Conservation (phyloP, 345 rosid species). For the Citrus mangshanensis region DNA sequence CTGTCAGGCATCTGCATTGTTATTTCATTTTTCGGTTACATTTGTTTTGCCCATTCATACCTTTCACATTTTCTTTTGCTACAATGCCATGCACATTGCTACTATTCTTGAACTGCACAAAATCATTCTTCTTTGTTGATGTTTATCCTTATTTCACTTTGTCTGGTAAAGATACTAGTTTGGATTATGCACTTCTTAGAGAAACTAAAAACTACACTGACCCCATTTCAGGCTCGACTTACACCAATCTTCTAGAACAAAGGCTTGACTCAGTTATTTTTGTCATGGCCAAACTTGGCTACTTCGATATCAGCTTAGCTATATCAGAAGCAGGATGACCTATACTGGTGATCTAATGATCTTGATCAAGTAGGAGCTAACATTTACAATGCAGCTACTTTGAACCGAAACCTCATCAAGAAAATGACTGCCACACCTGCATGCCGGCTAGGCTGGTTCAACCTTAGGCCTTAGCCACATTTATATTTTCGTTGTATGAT, state of each 20-base stretch:
- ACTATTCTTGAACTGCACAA: slow-evolving; percentile 54
- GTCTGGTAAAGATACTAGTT: slow-evolving; percentile 37
- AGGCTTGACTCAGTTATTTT: slow-evolving; percentile 66
- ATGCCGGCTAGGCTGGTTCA: slow-evolving; percentile 64
- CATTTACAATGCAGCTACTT: slow-evolving; percentile 59
- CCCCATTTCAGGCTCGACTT: slow-evolving; percentile 36
- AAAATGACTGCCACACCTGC: slow-evolving; percentile 43
- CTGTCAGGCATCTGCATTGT: background rate
- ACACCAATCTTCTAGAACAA: slow-evolving; percentile 71
- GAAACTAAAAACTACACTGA: slow-evolving; percentile 48
- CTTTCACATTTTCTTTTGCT: background rate
- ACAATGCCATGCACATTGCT: slow-evolving; percentile 38
- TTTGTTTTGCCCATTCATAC: background rate
- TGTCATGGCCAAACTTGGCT: slow-evolving; percentile 64
- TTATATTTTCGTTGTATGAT: slow-evolving; percentile 59
- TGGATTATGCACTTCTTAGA: slow-evolving; percentile 50
- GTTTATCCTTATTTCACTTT: slow-evolving; percentile 79
- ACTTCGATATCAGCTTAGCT: slow-evolving; percentile 33
- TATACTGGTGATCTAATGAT: slow-evolving; percentile 41
- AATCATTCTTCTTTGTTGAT: slow-evolving; percentile 68
- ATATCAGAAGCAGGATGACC: slow-evolving; percentile 94
- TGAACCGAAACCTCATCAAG: slow-evolving; percentile 58
- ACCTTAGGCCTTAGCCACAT: slow-evolving; percentile 25
- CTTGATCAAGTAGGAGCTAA: slow-evolving; percentile 64
- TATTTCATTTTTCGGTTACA: background rate